A percentile compares a stretch with the other conserved stretches of the same genome.
Evolutionary conservation across 129 eudicot species (phyloP).

Genomic region (Flaveria bidentis): DNA sequence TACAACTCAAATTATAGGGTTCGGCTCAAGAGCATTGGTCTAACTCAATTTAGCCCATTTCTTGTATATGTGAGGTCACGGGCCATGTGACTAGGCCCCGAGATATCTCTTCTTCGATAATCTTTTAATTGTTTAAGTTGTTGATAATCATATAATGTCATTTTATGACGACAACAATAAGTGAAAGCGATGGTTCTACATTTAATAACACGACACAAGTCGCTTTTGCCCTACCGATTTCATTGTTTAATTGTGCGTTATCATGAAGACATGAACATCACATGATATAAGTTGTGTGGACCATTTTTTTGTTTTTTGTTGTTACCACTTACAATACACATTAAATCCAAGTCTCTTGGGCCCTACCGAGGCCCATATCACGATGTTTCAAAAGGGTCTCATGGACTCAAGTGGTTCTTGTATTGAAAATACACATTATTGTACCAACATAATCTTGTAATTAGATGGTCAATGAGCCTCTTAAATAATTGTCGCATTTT

Average conservation of each 20-base stretch:
- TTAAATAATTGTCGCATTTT: background rate
- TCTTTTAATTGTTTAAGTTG: background rate
- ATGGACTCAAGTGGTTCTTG: background rate
- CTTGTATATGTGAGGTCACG: background rate
- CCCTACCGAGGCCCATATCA: background rate
- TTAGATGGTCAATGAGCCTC: background rate
- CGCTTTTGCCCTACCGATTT: background rate
- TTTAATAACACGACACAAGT: background rate
- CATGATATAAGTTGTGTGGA: constrained; percentile 15
- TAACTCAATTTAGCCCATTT: background rate
- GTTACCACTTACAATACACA: background rate
- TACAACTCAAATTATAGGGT: background rate
- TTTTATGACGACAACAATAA: background rate
- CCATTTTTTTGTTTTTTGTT: background rate
- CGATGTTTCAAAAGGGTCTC: background rate
- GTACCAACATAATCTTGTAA: background rate
- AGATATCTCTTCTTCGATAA: background rate
- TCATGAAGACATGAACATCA: constrained; percentile 11
- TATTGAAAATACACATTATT: background rate
- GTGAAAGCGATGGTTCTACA: background rate
- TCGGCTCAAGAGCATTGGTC: background rate
- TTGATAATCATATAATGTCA: no score
- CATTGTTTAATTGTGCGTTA: background rate
- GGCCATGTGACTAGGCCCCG: background rate
- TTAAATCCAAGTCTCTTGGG: background rate